Base-by-base conservation (phyloP, 805 yeast species). In the Cyberlindnera nakhonratchasimensis region DNA sequence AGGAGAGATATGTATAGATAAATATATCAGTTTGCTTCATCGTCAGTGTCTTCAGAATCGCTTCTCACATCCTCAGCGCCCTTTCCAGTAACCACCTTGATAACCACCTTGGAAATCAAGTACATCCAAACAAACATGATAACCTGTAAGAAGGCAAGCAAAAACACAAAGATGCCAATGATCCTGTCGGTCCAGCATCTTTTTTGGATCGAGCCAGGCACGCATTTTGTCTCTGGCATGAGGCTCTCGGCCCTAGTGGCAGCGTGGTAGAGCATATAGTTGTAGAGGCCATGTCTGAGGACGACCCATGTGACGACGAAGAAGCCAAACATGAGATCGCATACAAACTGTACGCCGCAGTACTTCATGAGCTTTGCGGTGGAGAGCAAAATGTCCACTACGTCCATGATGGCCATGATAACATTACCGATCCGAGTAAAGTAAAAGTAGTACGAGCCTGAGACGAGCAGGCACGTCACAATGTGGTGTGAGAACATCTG, bases 401-500 rank as follows among this genome's bases (percentile, higher is more conserved):
- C 67, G 65, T 89, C 96, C 96, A 89, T 89, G 42, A 86, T 65
- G 47, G 81, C 72, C 51, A 87, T 64, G 34, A 89, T 82, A 22
- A 82, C 73, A 62, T 87, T 86, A 23, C 97, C 96, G 42, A 86
- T 75, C 28, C 86, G 73, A 25, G 82, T 77, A 63, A 80, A 84
- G 63, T 84, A 80, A 59, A 77, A 79, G 56, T 68, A 70, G 62
- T 88, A 89, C 1, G 93, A 82, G 2, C 93, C 91, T 11, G 72
- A 59, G 21, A 84, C 73, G 42, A 89, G 71, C 18, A 69, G 53
- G 53, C 80, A 72, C 1, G 97, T 89, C 43, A 90, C 80, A 43
- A 90, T 79, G 63, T 89, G 97, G 61, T 89, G 97, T 34, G 81
- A 66, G 56, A 88, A 78, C 97, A 89, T 89, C 64, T 89, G 96